Conservation (phyloP, 2,329 filamentous ascomycete species). For the Cadophora luteo-olivacea region DNA sequence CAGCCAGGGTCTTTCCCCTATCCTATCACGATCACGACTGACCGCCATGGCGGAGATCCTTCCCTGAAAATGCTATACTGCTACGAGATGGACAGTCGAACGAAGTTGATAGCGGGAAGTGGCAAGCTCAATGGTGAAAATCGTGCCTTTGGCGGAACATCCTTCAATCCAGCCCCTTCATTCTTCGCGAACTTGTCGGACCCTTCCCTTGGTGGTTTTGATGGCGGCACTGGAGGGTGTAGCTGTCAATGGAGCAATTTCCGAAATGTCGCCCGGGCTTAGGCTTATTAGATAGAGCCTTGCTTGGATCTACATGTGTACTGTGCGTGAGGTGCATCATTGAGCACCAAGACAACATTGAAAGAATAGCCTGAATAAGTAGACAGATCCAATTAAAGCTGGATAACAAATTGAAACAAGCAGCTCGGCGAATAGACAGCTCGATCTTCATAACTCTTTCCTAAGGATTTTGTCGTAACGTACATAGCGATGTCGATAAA, state of each 20-base stretch:
- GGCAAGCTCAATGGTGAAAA: constrained; percentile 56
- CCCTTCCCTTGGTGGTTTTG: constrained; percentile 61
- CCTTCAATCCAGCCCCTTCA: constrained; percentile 57
- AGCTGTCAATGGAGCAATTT: constrained; percentile 66
- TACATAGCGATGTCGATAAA: neutral
- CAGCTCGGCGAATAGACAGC: neutral
- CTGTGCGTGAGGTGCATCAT: neutral
- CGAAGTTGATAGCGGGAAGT: constrained; percentile 52
- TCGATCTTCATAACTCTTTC: neutral
- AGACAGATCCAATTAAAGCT: neutral
- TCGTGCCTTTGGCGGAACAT: constrained; percentile 56
- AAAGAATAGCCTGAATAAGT: neutral
- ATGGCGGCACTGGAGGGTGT: constrained; percentile 69
- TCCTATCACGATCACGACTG: constrained; percentile 64
- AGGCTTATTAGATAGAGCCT: neutral
- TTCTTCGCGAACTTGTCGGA: constrained; percentile 48
- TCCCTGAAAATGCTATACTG: constrained; percentile 60
- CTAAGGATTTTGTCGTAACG: neutral
- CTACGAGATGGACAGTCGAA: constrained; percentile 56
- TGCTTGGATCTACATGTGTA: constrained; percentile 11
- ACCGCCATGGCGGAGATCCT: constrained; percentile 66
- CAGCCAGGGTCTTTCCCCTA: constrained; percentile 67
- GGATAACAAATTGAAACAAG: neutral
- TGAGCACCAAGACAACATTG: too few relatives aligned
- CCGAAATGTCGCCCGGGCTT: constrained; percentile 26